Evolutionary conservation across 768 basidiomycete genomes (phyloP).

Genomic region (Daedaleopsis sinensis): DNA sequence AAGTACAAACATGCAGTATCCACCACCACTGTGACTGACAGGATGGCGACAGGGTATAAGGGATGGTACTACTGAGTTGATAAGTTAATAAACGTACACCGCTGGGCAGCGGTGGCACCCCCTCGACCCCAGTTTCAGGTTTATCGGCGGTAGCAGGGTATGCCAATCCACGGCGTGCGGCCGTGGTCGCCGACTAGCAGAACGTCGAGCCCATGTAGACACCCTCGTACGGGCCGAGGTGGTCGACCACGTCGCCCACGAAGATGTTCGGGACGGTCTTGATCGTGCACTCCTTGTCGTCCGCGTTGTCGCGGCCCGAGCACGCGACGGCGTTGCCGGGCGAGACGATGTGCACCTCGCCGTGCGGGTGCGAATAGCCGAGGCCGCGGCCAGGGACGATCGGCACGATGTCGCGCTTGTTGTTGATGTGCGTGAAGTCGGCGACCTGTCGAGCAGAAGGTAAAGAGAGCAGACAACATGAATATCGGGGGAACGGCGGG

Average conservation of each 20-base stretch:
- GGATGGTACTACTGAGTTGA: too few species aligned
- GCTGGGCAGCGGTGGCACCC: too few species aligned
- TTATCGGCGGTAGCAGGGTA: too few species aligned
- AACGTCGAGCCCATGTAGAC: conserved; percentile 56
- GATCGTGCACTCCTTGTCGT: conserved; percentile 55
- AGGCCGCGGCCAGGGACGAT: conserved; percentile 58
- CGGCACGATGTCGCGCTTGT: conserved; percentile 50
- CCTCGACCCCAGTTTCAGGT: not conserved
- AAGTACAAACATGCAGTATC: too few species aligned
- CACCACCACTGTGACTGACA: too few species aligned
- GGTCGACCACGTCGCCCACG: conserved; percentile 52
- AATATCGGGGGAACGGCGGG: too few species aligned
- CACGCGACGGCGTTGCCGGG: conserved; percentile 42
- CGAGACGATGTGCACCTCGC: conserved; percentile 55
- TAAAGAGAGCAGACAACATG: not conserved
- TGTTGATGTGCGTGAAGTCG: conserved; percentile 35
- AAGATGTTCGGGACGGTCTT: conserved; percentile 56
- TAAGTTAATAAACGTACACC: too few species aligned
- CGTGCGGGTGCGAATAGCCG: conserved; percentile 53
- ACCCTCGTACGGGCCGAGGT: conserved; percentile 56
- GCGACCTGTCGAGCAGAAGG: conserved; percentile 23
- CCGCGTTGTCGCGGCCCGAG: conserved; percentile 56
- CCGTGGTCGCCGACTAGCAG: conserved; percentile 25
- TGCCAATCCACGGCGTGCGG: too few species aligned
- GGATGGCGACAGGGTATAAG: too few species aligned